phyloP scores from a whole-genome alignment of 371 early-diverging fungal genomes.

The Massospora cicadina region DNA sequence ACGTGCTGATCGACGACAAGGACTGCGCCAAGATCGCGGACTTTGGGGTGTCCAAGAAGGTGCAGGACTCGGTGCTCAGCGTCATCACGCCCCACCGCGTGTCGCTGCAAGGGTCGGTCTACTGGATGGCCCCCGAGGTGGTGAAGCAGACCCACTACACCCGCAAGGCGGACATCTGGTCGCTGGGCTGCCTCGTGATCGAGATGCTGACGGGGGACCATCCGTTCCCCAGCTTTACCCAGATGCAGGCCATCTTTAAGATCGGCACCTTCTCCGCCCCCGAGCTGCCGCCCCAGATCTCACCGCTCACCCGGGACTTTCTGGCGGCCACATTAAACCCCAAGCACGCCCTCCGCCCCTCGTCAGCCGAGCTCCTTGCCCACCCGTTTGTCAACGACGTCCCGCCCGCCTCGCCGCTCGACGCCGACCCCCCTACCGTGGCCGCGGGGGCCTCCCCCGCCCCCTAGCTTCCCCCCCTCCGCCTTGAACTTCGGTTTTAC shows the following conservation, averaged over 20 bases:
- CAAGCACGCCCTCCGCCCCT: slow-evolving; percentile 36
- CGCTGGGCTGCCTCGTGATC: slow-evolving; percentile 80
- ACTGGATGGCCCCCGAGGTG: slow-evolving; percentile 93
- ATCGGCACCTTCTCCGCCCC: slow-evolving; percentile 68
- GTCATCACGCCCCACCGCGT: slow-evolving; percentile 23
- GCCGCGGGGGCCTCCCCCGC: too few species aligned
- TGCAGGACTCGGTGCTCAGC: slow-evolving; percentile 38
- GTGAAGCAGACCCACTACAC: slow-evolving; percentile 61
- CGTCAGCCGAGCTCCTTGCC: slow-evolving; percentile 30
- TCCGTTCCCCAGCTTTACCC: slow-evolving; percentile 82
- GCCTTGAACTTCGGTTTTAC: too few species aligned
- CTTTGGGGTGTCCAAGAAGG: slow-evolving; percentile 96
- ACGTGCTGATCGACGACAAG: slow-evolving; percentile 79
- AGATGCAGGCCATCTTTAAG: slow-evolving; percentile 84
- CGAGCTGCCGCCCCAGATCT: slow-evolving; percentile 51
- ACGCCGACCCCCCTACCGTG: not conserved
- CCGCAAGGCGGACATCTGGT: slow-evolving; percentile 74
- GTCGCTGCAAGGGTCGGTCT: slow-evolving; percentile 75
- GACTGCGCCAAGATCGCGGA: slow-evolving; percentile 94
- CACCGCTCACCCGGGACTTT: slow-evolving; percentile 55
- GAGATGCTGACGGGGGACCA: slow-evolving; percentile 93
- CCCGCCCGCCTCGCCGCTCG: not conserved
- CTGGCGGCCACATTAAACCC: slow-evolving; percentile 54
- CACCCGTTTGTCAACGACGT: slow-evolving; percentile 25
- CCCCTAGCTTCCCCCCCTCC: too few species aligned